Percentiles rank a stretch among this genome's conserved stretches.
phyloP scores from a whole-genome alignment of 495 filamentous ascomycete species.

The Haplographium delicatum region DNA sequence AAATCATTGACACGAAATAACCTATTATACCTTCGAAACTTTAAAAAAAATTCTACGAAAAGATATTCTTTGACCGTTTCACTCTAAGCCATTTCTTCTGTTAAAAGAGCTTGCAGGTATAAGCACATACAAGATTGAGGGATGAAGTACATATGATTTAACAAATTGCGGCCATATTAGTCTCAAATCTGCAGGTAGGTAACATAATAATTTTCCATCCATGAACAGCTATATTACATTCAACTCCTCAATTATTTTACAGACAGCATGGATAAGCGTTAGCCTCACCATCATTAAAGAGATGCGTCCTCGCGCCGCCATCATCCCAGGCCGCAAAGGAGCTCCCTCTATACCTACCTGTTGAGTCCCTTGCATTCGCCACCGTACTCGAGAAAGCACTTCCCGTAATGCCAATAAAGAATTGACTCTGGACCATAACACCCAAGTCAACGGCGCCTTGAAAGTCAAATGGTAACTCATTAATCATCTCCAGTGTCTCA shows the following conservation, averaged over 20 bases:
- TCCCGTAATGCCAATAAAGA: conserved; percentile 26
- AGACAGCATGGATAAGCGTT: conserved; percentile 23
- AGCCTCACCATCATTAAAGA: conserved; percentile 21
- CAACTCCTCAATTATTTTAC: neutral
- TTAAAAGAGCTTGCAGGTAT: too few relatives aligned
- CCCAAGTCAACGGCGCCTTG: conserved; percentile 25
- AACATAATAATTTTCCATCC: too few relatives aligned
- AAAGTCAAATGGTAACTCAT: conserved; percentile 25
- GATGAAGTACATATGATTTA: too few relatives aligned
- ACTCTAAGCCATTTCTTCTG: too few relatives aligned
- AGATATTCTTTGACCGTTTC: too few relatives aligned
- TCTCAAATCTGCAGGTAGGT: too few relatives aligned
- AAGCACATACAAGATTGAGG: too few relatives aligned
- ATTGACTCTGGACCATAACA: conserved; percentile 17
- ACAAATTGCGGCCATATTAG: too few relatives aligned
- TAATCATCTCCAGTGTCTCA: conserved; percentile 11
- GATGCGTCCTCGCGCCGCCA: conserved; percentile 23
- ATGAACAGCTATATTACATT: neutral
- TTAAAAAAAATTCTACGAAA: too few relatives aligned
- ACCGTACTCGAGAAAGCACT: conserved; percentile 23
- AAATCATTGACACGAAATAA: too few relatives aligned
- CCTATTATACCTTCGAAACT: too few relatives aligned
- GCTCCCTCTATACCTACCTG: conserved; percentile 24
- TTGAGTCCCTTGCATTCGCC: conserved; percentile 23
- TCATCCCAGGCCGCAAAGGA: conserved; percentile 13